Percentiles rank a stretch among this genome's conserved stretches.
phyloP scores from a whole-genome alignment of 306 rosid species.

The Acacia melanoxylon region DNA sequence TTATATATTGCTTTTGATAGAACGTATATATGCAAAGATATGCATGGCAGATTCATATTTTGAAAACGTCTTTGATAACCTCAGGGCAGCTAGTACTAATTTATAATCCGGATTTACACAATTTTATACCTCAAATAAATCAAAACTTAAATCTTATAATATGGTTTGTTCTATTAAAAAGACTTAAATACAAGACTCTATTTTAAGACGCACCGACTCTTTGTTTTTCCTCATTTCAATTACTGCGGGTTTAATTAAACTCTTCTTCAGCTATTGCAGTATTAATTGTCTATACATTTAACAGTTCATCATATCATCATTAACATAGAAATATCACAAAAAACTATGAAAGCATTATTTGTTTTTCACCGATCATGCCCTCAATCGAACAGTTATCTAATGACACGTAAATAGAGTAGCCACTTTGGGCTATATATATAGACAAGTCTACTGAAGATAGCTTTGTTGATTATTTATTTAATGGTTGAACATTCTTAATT shows the following conservation, averaged over 20 bases:
- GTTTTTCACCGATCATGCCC: not conserved
- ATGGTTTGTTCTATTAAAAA: not conserved
- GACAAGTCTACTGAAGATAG: not conserved
- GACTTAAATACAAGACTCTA: not conserved
- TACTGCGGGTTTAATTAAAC: not conserved
- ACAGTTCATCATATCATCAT: not conserved
- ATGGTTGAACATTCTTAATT: not conserved
- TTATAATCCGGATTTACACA: not conserved
- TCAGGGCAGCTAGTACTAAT: not conserved
- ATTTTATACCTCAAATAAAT: not conserved
- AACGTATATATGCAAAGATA: no score
- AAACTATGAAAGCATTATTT: not conserved
- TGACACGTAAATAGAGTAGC: not conserved
- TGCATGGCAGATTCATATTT: no score
- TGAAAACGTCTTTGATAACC: not conserved
- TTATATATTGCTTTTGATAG: not conserved
- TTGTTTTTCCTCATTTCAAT: not conserved
- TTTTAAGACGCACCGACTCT: not conserved
- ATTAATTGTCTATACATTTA: not conserved
- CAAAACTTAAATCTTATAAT: not conserved
- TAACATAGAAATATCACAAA: not conserved
- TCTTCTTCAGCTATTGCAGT: not conserved
- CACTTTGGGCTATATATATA: not conserved
- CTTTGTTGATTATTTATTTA: not conserved
- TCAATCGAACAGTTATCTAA: not conserved